These are phyloP conservation scores for Entomortierella lignicola DNA, from an alignment of 192 early-diverging fungal genomes.

Conservation along the genomic window DNA sequence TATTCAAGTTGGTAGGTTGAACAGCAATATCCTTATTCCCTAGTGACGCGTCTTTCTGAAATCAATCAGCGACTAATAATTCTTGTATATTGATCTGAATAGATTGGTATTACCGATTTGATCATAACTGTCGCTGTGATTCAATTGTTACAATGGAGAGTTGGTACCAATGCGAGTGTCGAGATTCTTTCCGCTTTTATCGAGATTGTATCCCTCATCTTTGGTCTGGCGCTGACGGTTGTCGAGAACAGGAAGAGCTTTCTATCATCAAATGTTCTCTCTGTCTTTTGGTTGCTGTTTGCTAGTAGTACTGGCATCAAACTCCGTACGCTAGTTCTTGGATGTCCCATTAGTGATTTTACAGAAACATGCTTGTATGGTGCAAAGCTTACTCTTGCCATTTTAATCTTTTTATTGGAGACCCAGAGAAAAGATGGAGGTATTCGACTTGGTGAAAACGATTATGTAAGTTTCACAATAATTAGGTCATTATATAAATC, in stretches of 20 bases:
- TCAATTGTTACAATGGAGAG: background rate
- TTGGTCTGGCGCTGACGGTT: constrained; percentile 58
- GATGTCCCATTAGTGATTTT: constrained; percentile 52
- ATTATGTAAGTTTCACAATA: constrained; percentile 16
- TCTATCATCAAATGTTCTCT: constrained; percentile 61
- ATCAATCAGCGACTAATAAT: too few species aligned
- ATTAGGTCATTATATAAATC: too few species aligned
- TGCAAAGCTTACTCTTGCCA: constrained; percentile 14
- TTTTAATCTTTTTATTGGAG: constrained; percentile 33
- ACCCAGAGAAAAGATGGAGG: constrained; percentile 39
- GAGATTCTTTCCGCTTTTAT: constrained; percentile 21
- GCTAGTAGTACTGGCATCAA: constrained; percentile 31
- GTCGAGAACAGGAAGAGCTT: constrained; percentile 60
- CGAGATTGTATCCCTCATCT: constrained; percentile 7
- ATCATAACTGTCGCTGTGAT: constrained; percentile 1
- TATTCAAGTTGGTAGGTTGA: constrained; percentile 30
- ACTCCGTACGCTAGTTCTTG: constrained; percentile 57
- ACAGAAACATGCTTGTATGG: constrained; percentile 14
- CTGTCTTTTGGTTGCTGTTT: constrained; percentile 65
- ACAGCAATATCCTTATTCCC: too few species aligned
- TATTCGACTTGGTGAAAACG: constrained; percentile 37
- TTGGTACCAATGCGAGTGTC: constrained; percentile 3
- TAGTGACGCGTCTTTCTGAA: too few species aligned
- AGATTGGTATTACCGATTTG: constrained; percentile 28
- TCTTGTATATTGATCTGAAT: background rate